Evolutionary conservation across 2,329 filamentous ascomycete species (phyloP), one percentile per base, ranked within the genome.

Genomic region (Neonectria magnoliae): DNA sequence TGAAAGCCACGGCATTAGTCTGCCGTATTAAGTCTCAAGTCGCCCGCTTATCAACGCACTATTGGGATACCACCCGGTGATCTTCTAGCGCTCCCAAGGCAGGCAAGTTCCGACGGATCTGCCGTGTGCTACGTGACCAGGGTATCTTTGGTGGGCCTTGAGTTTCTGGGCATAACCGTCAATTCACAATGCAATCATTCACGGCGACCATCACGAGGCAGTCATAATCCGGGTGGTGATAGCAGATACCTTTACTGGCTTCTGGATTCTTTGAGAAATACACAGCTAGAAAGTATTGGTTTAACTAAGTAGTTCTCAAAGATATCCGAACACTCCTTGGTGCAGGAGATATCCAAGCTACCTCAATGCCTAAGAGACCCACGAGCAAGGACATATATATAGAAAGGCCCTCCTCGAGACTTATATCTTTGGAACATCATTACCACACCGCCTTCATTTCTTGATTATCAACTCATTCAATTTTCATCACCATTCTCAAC

Each of bases 21-120:
- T 13, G 22, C 11, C 29, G 27, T 33, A 51, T 51, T 29, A 51
- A 33, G 48, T 33, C 31, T 51, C 48, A 51, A 33, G 48, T 33
- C 31, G n/a, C n/a, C n/a, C 29, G n/a, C 48, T 51, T 51, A 51
- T 51, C 48, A 20, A 51, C n/a, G n/a, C 48, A n/a, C 48, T 51
- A 51, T 25, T 25, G 4, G 5, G 48, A 51, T 36, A 20, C 9
- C n/a, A 51, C n/a, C 6, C 3, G 29, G 47, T 5, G 47, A 51
- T 51, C 2, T 22, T 25, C 22, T 25, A 18, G 5, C 27, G 16
- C 18, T 14, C 48, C 29, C 27, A 33, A 33, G 48, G 48, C 29
- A 51, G 27, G 29, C 27, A 36, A 29, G n/a, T 51, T 33, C 48
- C 48, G 48, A 20, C 9, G 3, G n/a, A 42, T 14, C 29, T n/a